These are phyloP conservation scores for Neonectria neomacrospora DNA, from an alignment of 2,329 filamentous ascomycete species.

Conservation along the genomic window DNA sequence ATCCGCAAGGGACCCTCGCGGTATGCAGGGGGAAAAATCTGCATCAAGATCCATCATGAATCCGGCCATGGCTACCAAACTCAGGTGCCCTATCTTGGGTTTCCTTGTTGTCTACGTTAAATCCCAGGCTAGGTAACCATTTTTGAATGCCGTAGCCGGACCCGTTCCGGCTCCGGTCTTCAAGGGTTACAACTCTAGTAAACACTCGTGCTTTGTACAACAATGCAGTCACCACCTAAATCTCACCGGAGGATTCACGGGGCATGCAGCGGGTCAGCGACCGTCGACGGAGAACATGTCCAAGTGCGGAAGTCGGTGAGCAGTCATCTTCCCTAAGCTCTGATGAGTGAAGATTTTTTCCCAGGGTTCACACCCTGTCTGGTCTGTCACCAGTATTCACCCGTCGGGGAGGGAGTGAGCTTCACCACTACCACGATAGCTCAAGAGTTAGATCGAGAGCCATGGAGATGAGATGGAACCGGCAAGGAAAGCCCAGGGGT, in stretches of 20 bases:
- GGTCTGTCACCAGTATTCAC: background rate
- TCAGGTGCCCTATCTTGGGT: background rate
- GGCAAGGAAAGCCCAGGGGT: background rate
- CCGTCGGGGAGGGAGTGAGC: background rate
- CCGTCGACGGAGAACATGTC: background rate
- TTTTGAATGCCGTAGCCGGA: conserved; percentile 3
- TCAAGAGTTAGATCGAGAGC: background rate
- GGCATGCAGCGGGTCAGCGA: background rate
- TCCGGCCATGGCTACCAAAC: conserved; percentile 10
- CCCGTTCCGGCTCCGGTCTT: background rate
- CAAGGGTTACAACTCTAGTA: background rate
- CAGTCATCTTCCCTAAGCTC: background rate
- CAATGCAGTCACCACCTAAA: conserved; percentile 4
- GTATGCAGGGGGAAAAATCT: conserved; percentile 13
- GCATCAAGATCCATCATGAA: conserved; percentile 9
- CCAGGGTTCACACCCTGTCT: background rate
- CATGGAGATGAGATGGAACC: background rate
- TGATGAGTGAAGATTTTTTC: conserved; percentile 2
- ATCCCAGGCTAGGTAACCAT: background rate
- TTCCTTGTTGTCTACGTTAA: background rate
- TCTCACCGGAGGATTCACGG: background rate
- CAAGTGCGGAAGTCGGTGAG: conserved; percentile 3
- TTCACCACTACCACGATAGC: background rate
- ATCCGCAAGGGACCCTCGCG: background rate
- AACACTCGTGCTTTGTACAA: background rate